Percentiles rank a stretch among this genome's conserved stretches.
phyloP scores from a whole-genome alignment of 176 grass and related monocot genomes.

The Hordeum vulgare region MorexV3_pseudomolecules_assembly NC_058520.1:500129798-500130297 shows the following conservation, averaged over 20 bases:
- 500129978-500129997: constrained; percentile 21
- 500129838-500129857: constrained; percentile 55
- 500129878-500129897: constrained; percentile 52
- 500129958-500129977: constrained; percentile 23
- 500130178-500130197: background rate
- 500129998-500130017: constrained; percentile 33
- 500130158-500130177: background rate
- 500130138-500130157: background rate
- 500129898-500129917: constrained; percentile 53
- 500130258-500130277: background rate
- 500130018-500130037: constrained; percentile 42
- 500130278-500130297: background rate
- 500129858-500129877: constrained; percentile 47
- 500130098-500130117: background rate
- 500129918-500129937: constrained; percentile 39
- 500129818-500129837: constrained; percentile 37
- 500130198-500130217: background rate
- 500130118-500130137: background rate
- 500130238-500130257: constrained; percentile 1
- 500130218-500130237: constrained; percentile 1
- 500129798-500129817: constrained; percentile 53
- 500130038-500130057: background rate
- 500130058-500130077: constrained; percentile 9
- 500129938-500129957: constrained; percentile 30
- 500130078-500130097: background rate